Evolutionary conservation across 768 basidiomycete species (phyloP), one percentile per base, ranked within the genome.

Genomic region (Gloeophyllum trabeum): DNA sequence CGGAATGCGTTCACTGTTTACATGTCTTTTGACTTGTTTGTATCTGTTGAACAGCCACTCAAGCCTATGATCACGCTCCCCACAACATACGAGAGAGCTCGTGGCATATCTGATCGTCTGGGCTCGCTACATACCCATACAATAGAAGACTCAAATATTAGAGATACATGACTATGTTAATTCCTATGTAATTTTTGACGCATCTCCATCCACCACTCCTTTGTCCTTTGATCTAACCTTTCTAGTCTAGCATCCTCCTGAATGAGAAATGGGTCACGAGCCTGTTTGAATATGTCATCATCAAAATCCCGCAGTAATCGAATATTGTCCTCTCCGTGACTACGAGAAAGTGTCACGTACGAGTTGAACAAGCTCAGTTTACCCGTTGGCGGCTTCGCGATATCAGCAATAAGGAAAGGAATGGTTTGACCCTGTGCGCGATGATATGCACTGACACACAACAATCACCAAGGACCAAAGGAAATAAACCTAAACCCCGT

Each of bases 371-470:
- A 38, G 0, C 46, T 58, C 2, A 67, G 48, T 0, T 37, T 40
- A 12, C 58, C 59, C 0, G 50, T 44, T 2, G 62, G 66, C 7
- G 61, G 65, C 35, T 46, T 47, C 5, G 54, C 55, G 4, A 70
- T 59, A 46, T 70, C 66, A 2, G 70, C 58, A 1, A 70, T 40
- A 0, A 63, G 59, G 19, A 50, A 34, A 0, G 46, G 37, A 1
- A 71, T 54, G 1, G 66, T 70, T 45, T 70, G 67, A 0, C 67
- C 69, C 47, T 71, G 67, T 3, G 61, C 48, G 22, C 56, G 38
- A 43, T 67, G 68, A 46, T 68, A 64, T 0, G 64, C 67, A 49
- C 69, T 68, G 1, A 61, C 59, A 40, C 65, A 69, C n/a, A n/a
- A n/a, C n/a, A n/a, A n/a, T n/a, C n/a, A n/a, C n/a, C n/a, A n/a